Conservation (phyloP, 2,329 filamentous ascomycete species). For the Monilinia aucupariae region DNA sequence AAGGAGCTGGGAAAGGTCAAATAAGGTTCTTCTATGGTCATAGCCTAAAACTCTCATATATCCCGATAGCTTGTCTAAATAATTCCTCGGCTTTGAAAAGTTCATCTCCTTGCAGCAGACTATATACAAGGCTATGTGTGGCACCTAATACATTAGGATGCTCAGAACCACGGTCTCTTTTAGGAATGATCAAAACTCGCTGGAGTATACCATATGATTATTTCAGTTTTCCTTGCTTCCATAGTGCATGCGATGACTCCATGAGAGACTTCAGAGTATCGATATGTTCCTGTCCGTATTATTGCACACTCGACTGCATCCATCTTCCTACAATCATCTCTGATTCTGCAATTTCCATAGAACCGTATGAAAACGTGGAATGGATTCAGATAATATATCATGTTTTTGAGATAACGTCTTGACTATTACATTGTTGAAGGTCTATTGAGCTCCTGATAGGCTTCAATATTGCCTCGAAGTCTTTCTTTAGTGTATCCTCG, state of each 20-base stretch:
- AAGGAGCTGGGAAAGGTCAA: neutral
- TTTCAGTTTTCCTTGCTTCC: accelerated
- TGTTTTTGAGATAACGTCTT: too few species aligned
- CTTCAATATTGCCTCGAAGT: too few species aligned
- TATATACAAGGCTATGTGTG: conserved; percentile 1
- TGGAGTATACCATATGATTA: neutral
- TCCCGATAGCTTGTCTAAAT: neutral
- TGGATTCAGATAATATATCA: too few species aligned
- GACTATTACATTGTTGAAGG: too few species aligned
- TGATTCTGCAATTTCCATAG: neutral
- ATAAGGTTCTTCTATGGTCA: accelerated
- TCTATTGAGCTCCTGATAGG: too few species aligned
- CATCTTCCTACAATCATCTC: neutral
- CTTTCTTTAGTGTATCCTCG: too few species aligned
- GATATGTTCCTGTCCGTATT: neutral
- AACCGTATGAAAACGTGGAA: too few species aligned
- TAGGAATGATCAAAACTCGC: neutral
- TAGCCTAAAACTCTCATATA: neutral
- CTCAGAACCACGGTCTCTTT: neutral
- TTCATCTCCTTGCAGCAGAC: conserved; percentile 1
- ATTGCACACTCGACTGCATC: too few species aligned
- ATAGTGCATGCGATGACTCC: accelerated
- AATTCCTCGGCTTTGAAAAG: conserved; percentile 13
- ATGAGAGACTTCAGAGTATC: accelerated
- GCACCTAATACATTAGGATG: neutral